Evolutionary conservation across 2,329 filamentous ascomycete species (phyloP).

Genomic region (Trichophaea hybrida): DNA sequence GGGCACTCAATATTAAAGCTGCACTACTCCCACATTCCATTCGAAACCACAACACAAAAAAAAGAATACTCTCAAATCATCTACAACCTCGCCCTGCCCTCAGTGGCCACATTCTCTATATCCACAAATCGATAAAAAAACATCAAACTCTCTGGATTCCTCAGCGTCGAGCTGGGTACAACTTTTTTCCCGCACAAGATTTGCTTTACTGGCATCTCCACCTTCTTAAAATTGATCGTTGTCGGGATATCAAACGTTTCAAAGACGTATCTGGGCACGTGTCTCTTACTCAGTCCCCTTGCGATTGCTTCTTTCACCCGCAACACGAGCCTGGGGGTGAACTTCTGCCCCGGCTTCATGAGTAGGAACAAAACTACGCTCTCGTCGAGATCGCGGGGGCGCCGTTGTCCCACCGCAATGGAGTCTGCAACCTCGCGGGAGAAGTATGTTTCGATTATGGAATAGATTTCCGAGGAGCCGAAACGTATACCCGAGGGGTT

Average conservation of each 20-base stretch:
- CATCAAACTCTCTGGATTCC: conserved; percentile 61
- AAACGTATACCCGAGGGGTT: conserved; percentile 70
- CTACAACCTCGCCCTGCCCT: conserved; percentile 36
- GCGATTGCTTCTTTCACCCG: conserved; percentile 51
- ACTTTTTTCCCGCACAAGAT: conserved; percentile 63
- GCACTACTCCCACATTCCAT: no score
- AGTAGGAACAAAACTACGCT: conserved; percentile 45
- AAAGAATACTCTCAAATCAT: neutral
- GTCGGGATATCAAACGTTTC: conserved; percentile 71
- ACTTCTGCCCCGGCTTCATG: conserved; percentile 44
- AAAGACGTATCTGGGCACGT: conserved; percentile 66
- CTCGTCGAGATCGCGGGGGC: conserved; percentile 45
- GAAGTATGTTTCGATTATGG: conserved; percentile 54
- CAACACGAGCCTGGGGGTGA: conserved; percentile 42
- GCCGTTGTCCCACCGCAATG: conserved; percentile 65
- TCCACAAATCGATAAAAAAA: conserved; percentile 69
- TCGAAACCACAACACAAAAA: no score
- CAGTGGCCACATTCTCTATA: conserved; percentile 44
- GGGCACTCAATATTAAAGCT: no score
- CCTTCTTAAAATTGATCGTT: conserved; percentile 74
- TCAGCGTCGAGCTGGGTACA: conserved; percentile 59
- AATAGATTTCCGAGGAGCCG: conserved; percentile 67
- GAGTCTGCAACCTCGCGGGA: conserved; percentile 49
- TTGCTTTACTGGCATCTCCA: conserved; percentile 70
- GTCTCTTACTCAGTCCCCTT: conserved; percentile 52